Evolutionary conservation across 2,329 filamentous ascomycete genomes (phyloP).

Genomic region (Ciborinia camelliae): DNA sequence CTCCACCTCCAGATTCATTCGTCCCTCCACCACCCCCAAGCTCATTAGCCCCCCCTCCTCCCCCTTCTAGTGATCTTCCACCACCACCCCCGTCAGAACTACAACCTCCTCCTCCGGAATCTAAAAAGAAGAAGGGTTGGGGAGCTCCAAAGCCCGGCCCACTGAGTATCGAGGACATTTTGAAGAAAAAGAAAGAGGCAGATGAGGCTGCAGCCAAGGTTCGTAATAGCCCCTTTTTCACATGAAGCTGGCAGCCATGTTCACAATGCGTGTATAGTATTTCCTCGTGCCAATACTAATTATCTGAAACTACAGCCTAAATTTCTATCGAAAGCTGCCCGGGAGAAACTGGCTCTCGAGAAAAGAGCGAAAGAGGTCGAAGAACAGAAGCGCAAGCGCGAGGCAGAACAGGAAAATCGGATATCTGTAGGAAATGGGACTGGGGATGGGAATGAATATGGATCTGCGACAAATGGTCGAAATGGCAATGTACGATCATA

Average conservation of each 20-base stretch:
- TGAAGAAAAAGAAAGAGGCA: conserved; percentile 80
- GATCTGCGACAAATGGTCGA: conserved; percentile 26
- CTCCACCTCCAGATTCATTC: conserved; percentile 41
- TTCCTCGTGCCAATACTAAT: conserved; percentile 29
- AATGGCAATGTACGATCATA: conserved; percentile 27
- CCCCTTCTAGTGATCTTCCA: conserved; percentile 31
- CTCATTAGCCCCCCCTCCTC: conserved; percentile 33
- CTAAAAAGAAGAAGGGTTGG: conserved; percentile 53
- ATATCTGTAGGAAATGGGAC: conserved; percentile 26
- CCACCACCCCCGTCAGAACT: conserved; percentile 41
- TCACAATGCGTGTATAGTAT: conserved; percentile 34
- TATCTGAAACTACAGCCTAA: conserved; percentile 55
- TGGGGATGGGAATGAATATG: conserved; percentile 24
- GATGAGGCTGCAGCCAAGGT: conserved; percentile 79
- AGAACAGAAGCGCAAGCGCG: conserved; percentile 51
- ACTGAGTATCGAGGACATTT: conserved; percentile 79
- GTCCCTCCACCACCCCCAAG: conserved; percentile 44
- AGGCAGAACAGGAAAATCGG: conserved; percentile 33
- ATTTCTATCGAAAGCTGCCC: conserved; percentile 78
- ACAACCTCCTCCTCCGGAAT: conserved; percentile 45
- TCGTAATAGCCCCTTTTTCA: conserved; percentile 29
- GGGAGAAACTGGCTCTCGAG: conserved; percentile 75
- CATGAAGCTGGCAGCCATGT: conserved; percentile 29
- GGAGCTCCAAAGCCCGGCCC: conserved; percentile 46
- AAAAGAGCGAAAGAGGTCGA: conserved; percentile 71